These are phyloP conservation scores for Aureobasidium sp. DNA, from an alignment of 2,329 filamentous ascomycete species.

Conservation along the genomic window DNA sequence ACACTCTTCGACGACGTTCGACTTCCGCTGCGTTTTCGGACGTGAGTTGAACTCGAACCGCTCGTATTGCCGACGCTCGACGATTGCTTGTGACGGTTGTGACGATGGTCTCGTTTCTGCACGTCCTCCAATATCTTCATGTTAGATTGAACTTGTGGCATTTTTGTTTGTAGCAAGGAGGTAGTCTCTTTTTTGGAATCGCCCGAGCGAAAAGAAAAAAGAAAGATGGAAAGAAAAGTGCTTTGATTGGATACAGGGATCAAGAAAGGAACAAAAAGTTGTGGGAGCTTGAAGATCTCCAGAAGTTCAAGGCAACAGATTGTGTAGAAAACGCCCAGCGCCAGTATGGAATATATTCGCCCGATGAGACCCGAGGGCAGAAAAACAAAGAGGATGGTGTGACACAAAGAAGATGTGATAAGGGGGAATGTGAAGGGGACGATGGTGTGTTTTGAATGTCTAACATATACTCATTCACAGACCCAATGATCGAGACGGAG, in stretches of 20 bases:
- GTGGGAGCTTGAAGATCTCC: constrained; percentile 4
- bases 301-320: constrained; percentile 12
- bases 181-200: background rate
- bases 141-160: constrained; percentile 1
- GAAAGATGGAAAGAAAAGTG: constrained; percentile 5
- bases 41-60: background rate
- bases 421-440: constrained; percentile 1
- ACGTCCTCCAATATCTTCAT: constrained; percentile 1
- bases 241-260: constrained; percentile 9
- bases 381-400: background rate
- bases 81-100: constrained; percentile 12
- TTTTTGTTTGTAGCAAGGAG: constrained; percentile 12
- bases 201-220: constrained; percentile 3
- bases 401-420: constrained; percentile 8
- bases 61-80: constrained; percentile 9
- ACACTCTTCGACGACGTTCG: constrained; percentile 7
- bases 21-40: background rate
- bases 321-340: constrained; percentile 7
- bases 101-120: constrained; percentile 9
- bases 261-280: constrained; percentile 5
- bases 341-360: constrained; percentile 2
- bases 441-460: constrained; percentile 11
- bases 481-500: constrained; percentile 6
- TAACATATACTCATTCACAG: constrained; percentile 14
- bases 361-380: background rate